These are phyloP conservation scores for Fusarium sp. DNA, from an alignment of 2,329 filamentous ascomycete genomes.

Conservation along the genomic window DNA sequence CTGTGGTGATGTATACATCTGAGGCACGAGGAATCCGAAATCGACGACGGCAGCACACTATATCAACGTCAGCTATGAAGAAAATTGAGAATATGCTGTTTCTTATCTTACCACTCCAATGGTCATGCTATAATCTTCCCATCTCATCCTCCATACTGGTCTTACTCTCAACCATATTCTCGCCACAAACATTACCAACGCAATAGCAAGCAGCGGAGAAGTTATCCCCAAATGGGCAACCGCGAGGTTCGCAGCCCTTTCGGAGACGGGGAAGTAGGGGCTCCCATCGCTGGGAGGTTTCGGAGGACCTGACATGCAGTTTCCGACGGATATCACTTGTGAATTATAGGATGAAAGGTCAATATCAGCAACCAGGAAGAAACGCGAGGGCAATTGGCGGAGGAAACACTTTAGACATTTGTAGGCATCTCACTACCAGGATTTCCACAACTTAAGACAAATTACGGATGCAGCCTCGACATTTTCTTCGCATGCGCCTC, in stretches of 20 bases:
- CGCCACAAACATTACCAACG: neutral
- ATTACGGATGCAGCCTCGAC: neutral
- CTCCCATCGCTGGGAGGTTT: slow-evolving; percentile 12
- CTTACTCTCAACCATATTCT: slow-evolving; percentile 2
- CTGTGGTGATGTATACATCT: slow-evolving; percentile 1
- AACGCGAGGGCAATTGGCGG: accelerated
- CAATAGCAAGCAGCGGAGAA: neutral
- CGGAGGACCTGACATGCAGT: neutral
- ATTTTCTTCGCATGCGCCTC: neutral
- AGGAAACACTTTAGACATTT: slow-evolving; percentile 16
- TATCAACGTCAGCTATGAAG: neutral
- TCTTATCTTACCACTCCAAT: slow-evolving; percentile 6
- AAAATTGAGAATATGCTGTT: too few species aligned
- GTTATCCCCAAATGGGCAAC: neutral
- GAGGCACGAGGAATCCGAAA: slow-evolving; percentile 3
- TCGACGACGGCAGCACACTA: slow-evolving; percentile 7
- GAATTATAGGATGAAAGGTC: neutral
- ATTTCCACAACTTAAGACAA: neutral
- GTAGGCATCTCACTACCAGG: neutral
- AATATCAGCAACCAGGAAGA: neutral
- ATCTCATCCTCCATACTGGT: neutral
- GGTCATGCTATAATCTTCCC: slow-evolving; percentile 7
- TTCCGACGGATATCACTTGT: neutral
- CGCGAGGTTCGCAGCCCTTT: neutral
- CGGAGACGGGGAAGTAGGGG: slow-evolving; percentile 2